Evolutionary conservation across 2,329 filamentous ascomycete genomes (phyloP).

Genomic region (Macrophomina pseudophaseolina): DNA sequence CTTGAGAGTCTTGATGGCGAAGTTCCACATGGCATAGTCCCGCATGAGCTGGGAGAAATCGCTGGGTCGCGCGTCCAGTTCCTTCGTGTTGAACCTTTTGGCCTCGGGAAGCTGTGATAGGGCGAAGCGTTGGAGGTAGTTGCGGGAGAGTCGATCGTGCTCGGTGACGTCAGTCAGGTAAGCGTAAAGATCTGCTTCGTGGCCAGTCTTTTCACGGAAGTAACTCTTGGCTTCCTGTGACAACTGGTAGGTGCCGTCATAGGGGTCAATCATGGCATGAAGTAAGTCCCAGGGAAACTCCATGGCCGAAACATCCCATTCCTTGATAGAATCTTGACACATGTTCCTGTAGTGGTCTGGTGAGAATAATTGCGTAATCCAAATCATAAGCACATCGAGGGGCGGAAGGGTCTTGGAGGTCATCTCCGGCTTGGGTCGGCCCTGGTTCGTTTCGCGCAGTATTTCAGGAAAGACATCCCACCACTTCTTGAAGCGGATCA

Average conservation of each 20-base stretch:
- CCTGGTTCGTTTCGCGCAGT: constrained; percentile 17
- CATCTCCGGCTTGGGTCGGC: constrained; percentile 4
- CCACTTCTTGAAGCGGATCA: constrained; percentile 24
- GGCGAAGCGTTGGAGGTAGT: constrained; percentile 15
- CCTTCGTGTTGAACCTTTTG: constrained; percentile 11
- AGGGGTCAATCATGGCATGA: constrained; percentile 10
- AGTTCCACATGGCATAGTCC: constrained; percentile 19
- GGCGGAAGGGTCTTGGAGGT: constrained; percentile 10
- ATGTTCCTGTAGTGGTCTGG: constrained; percentile 19
- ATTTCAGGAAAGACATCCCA: constrained; percentile 16
- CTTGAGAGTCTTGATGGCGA: constrained; percentile 31
- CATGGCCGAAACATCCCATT: constrained; percentile 16
- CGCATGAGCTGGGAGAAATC: constrained; percentile 22
- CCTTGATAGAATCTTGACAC: constrained; percentile 20
- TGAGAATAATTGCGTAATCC: constrained; percentile 21
- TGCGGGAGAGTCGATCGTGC: constrained; percentile 22
- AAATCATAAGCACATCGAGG: constrained; percentile 28
- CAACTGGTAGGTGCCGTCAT: constrained; percentile 7
- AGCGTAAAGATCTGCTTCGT: constrained; percentile 9
- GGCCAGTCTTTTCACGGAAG: constrained; percentile 20
- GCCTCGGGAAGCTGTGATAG: constrained; percentile 15
- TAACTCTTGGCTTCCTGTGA: constrained; percentile 13
- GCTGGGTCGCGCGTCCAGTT: constrained; percentile 16
- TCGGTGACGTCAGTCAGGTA: constrained; percentile 1
- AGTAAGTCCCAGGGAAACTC: constrained; percentile 23